Conservation (phyloP, 148 eudicot genomes). For the Silene uniflora region DNA sequence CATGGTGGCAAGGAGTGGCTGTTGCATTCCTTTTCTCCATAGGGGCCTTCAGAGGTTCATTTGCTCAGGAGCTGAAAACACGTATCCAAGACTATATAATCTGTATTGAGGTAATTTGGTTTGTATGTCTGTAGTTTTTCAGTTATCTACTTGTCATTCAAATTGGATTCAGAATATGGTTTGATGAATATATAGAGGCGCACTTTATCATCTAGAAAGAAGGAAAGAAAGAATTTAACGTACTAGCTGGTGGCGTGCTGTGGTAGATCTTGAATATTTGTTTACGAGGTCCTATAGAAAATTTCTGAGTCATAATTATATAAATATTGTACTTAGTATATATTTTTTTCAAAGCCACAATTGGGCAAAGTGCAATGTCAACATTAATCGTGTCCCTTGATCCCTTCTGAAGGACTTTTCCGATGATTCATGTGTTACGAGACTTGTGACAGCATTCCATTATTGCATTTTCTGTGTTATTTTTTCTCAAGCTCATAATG, state of each 20-base stretch:
- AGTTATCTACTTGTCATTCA: not conserved
- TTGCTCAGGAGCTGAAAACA: constrained; percentile 81
- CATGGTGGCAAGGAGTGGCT: constrained; percentile 99
- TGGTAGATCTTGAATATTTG: no score
- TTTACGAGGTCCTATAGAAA: no score
- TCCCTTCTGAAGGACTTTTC: not conserved
- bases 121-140: not conserved
- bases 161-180: no score
- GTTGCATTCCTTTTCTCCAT: constrained; percentile 91
- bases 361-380: not conserved
- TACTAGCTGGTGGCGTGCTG: no score
- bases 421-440: not conserved
- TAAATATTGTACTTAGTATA: no score
- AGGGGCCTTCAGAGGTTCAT: constrained; percentile 85
- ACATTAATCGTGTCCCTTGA: not conserved
- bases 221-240: no score
- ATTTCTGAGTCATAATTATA: no score
- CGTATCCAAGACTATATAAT: constrained; percentile 93
- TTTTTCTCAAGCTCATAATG: not conserved
- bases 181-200: no score
- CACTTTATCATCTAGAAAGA: no score
- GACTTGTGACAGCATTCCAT: not conserved
- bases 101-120: constrained; percentile 75
- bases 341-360: no score
- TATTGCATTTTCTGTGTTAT: not conserved